These are phyloP conservation scores for Fagopyrum homotropicum DNA, from an alignment of 148 eudicot genomes.

Conservation along the genomic window DNA sequence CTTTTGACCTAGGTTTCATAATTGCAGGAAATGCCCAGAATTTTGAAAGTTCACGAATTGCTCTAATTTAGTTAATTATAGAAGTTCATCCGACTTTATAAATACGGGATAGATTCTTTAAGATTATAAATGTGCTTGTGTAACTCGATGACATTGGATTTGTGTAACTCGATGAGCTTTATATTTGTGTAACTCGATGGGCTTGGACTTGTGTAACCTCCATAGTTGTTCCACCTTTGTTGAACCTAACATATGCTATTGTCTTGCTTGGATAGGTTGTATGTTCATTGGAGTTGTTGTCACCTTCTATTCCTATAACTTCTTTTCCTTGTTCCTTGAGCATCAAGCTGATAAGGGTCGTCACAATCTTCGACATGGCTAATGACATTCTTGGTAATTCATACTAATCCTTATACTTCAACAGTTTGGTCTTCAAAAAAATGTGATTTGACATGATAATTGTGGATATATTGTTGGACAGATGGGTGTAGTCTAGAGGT, in stretches of 20 bases:
- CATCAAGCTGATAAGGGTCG: slow-evolving; percentile 58
- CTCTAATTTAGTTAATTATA: too few relatives aligned
- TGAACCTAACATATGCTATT: slow-evolving; percentile 75
- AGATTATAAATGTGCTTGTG: too few relatives aligned
- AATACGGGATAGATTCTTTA: too few relatives aligned
- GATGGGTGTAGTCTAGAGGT: neutral
- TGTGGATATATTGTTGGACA: too few relatives aligned
- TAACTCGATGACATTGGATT: too few relatives aligned
- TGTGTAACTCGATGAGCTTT: too few relatives aligned
- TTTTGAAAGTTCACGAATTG: too few relatives aligned
- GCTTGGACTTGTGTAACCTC: slow-evolving; percentile 29
- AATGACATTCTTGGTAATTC: slow-evolving; percentile 61
- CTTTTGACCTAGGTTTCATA: too few relatives aligned
- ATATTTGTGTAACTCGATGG: too few relatives aligned
- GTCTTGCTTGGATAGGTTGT: slow-evolving; percentile 54
- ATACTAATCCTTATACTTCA: neutral
- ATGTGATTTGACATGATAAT: too few relatives aligned
- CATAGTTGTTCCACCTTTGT: slow-evolving; percentile 70
- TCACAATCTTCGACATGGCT: slow-evolving; percentile 90
- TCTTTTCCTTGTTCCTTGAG: slow-evolving; percentile 69
- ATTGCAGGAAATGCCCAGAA: too few relatives aligned
- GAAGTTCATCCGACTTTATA: too few relatives aligned
- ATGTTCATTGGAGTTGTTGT: slow-evolving; percentile 45
- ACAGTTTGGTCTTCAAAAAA: neutral
- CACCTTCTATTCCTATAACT: slow-evolving; percentile 79